Conservation (phyloP, 129 eudicot genomes). For the Centaurea solstitialis region DNA sequence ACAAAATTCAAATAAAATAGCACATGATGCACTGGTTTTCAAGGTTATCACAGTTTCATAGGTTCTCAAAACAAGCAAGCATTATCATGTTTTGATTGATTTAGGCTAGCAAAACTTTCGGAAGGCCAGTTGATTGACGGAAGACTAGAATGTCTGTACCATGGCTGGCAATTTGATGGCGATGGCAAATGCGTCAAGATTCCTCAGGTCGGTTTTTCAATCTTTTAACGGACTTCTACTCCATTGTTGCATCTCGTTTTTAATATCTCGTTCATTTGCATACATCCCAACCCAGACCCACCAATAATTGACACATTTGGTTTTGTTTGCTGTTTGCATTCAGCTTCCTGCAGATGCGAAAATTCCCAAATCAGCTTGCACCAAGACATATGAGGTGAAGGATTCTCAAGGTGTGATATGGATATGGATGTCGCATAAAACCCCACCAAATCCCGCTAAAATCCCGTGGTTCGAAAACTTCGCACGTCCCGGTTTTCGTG, state of each 20-base stretch:
- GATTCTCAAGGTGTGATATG: conserved; percentile 96
- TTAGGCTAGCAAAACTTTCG: conserved; percentile 93
- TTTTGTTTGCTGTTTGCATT: too few species aligned
- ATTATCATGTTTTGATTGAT: neutral
- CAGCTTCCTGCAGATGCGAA: conserved; percentile 83
- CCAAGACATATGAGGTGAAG: conserved; percentile 67
- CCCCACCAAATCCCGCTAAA: conserved; percentile 69
- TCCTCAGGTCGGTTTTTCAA: conserved; percentile 68
- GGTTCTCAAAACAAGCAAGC: neutral
- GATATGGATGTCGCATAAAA: conserved; percentile 95
- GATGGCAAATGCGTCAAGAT: conserved; percentile 89
- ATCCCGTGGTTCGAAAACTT: conserved; percentile 92
- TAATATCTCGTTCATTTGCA: neutral
- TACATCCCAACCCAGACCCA: neutral
- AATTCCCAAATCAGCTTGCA: conserved; percentile 84
- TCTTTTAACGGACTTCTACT: neutral
- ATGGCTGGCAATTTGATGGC: conserved; percentile 99
- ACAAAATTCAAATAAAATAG: too few species aligned
- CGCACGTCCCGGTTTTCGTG: conserved; percentile 70
- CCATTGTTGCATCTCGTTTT: neutral
- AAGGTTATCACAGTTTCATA: too few species aligned
- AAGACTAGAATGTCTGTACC: conserved; percentile 87
- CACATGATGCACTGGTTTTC: too few species aligned
- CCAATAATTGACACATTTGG: too few species aligned
- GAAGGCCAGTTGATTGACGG: conserved; percentile 96